Evolutionary conservation across 1,284 basidiomycete genomes (phyloP).

Genomic region (Stereum hirsutum): DNA sequence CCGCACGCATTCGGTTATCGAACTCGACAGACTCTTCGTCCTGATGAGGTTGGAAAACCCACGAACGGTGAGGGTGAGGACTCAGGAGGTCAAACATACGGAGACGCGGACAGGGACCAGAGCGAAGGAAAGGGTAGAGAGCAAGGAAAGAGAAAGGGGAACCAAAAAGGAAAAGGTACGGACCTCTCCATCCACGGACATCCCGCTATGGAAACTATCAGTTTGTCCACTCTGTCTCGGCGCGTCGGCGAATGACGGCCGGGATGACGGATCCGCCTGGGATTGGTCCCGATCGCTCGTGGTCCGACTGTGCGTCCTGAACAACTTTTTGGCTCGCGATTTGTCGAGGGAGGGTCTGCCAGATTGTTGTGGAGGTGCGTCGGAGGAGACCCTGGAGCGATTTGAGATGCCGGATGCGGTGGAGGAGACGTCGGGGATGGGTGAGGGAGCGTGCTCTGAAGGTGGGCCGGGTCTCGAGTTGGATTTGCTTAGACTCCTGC

Average conservation of each 20-base stretch:
- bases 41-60: slow-evolving; percentile 23
- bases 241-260: slow-evolving; percentile 19
- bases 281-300: slow-evolving; percentile 21
- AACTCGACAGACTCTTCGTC: slow-evolving; percentile 68
- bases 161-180: slow-evolving; percentile 1
- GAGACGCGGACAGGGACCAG: slow-evolving; percentile 2
- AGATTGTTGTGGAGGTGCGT: slow-evolving; percentile 20
- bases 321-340: slow-evolving; percentile 47
- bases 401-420: slow-evolving; percentile 8
- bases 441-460: slow-evolving; percentile 10
- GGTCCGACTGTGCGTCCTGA: slow-evolving; percentile 26
- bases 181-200: slow-evolving; percentile 8
- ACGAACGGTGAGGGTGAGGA: neutral
- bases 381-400: slow-evolving; percentile 31
- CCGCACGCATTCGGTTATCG: slow-evolving; percentile 82
- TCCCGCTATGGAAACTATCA: slow-evolving; percentile 7
- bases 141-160: neutral
- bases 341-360: slow-evolving; percentile 34
- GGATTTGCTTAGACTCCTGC: slow-evolving; percentile 64
- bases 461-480: slow-evolving; percentile 34
- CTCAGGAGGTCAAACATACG: slow-evolving; percentile 13
- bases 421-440: slow-evolving; percentile 3
- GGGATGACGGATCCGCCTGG: slow-evolving; percentile 5
- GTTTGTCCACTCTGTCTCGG: slow-evolving; percentile 26
- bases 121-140: neutral